Evolutionary conservation across 257 asterid genomes (phyloP), one percentile per base, ranked within the genome.

Genomic region (Solanum habrochaites): DNA sequence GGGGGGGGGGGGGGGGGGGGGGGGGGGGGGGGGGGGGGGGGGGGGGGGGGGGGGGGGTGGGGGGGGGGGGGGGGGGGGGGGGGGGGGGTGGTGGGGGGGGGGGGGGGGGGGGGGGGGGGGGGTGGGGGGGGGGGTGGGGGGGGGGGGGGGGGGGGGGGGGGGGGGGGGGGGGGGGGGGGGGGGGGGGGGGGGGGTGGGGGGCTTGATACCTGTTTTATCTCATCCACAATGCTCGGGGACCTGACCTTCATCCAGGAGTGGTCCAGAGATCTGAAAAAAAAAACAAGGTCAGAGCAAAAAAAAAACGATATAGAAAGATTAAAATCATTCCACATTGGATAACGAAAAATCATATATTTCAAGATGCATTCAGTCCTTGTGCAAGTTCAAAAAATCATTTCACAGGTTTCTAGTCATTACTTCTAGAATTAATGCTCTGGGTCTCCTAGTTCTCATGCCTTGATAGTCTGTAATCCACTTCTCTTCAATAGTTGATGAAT

Each of bases 141-240:
- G n/a, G n/a, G n/a, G n/a, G n/a, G n/a, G n/a, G n/a, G n/a, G n/a
- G n/a, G n/a, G n/a, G n/a, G n/a, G n/a, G n/a, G n/a, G n/a, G n/a
- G n/a, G n/a, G n/a, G n/a, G n/a, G n/a, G n/a, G n/a, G n/a, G n/a
- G n/a, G n/a, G n/a, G n/a, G n/a, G n/a, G n/a, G n/a, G n/a, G n/a
- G n/a, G n/a, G n/a, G n/a, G n/a, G n/a, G n/a, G n/a, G n/a, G n/a
- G n/a, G n/a, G n/a, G n/a, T n/a, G n/a, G n/a, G n/a, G n/a, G n/a
- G n/a, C n/a, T n/a, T 95, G 71, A 96, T 93, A 71, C 99, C 90
- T 87, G 96, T 87, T 97, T 97, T 69, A 97, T 90, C 91, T 97
- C 99, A 37, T 96, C 99, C 88, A 96, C 99, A 58, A 97, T 91
- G 90, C 98, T 96, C 93, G 94, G 49, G 94, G 49, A 97, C 99